Conservation (phyloP, 2,329 filamentous ascomycete species). For the Ophiostoma novo-ulmi region DNA sequence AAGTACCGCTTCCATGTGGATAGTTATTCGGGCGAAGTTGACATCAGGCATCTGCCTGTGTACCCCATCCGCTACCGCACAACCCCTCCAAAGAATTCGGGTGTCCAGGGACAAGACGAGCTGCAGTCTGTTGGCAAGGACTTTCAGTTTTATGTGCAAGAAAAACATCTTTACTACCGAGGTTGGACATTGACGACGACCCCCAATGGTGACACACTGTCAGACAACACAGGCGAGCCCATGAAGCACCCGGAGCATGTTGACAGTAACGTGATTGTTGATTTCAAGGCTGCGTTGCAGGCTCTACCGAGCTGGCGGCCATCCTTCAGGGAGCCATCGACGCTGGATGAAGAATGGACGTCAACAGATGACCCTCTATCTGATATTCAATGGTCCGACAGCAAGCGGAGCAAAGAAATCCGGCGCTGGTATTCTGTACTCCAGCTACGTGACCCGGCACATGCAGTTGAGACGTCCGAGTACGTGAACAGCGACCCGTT, state of each 20-base stretch:
- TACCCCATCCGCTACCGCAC: conserved; percentile 7
- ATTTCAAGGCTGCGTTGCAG: conserved; percentile 29
- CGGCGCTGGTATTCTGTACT: conserved; percentile 18
- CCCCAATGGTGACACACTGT: conserved; percentile 28
- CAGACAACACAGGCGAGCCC: conserved; percentile 7
- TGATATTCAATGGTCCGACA: conserved; percentile 19
- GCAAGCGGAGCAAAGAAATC: conserved; percentile 17
- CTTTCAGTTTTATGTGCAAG: conserved; percentile 33
- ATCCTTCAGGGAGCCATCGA: conserved; percentile 12
- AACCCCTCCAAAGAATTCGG: background rate
- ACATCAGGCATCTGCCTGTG: background rate
- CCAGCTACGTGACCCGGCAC: conserved; percentile 22
- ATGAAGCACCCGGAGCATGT: conserved; percentile 27
- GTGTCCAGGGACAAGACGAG: background rate
- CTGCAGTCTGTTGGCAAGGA: conserved; percentile 13
- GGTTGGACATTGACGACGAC: conserved; percentile 41
- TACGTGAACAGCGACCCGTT: conserved; percentile 17
- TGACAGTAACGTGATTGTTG: conserved; percentile 30
- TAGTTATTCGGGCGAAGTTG: conserved; percentile 36
- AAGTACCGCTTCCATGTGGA: conserved; percentile 37
- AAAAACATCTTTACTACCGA: conserved; percentile 38
- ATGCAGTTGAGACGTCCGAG: conserved; percentile 19
- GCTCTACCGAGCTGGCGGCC: conserved; percentile 25
- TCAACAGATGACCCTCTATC: conserved; percentile 5
- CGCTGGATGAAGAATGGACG: conserved; percentile 11